Percentiles rank a stretch among this genome's conserved stretches.
These are phyloP conservation scores for Babesia bovis DNA, from an alignment of 169 alveolate genomes.

Conservation along the genomic window DNA sequence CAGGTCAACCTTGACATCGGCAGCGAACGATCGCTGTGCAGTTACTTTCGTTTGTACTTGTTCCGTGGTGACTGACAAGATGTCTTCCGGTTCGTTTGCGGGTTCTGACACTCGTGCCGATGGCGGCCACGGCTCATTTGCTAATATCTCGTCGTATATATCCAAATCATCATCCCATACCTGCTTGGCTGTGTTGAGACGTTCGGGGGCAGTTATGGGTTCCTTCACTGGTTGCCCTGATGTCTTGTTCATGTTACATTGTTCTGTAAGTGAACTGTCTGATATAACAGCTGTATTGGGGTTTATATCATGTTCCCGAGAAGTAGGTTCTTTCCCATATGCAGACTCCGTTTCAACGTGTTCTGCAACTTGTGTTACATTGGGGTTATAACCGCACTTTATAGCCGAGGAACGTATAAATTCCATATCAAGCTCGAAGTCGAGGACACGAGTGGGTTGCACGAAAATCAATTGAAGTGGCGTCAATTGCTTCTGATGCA, in stretches of 20 bases:
- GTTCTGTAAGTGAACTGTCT: no score
- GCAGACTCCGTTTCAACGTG: no score
- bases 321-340: no score
- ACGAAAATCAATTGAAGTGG: slow-evolving; percentile 63
- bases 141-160: slow-evolving; percentile 45
- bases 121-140: background rate
- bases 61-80: background rate
- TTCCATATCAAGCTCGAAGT: slow-evolving; percentile 49
- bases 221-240: background rate
- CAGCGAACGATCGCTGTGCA: background rate
- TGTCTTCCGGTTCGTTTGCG: background rate
- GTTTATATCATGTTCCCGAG: no score
- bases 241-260: background rate
- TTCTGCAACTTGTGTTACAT: no score
- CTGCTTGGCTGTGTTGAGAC: background rate
- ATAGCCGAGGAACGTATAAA: background rate
- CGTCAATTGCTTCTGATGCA: slow-evolving; percentile 19
- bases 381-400: background rate
- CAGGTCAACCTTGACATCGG: slow-evolving; percentile 16
- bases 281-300: no score
- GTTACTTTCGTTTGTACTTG: background rate
- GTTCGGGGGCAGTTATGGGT: background rate
- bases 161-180: slow-evolving; percentile 56
- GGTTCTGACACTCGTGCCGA: background rate
- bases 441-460: slow-evolving; percentile 66